Base-by-base conservation (phyloP, 306 rosid genomes). In the Medicago lupulina region DNA sequence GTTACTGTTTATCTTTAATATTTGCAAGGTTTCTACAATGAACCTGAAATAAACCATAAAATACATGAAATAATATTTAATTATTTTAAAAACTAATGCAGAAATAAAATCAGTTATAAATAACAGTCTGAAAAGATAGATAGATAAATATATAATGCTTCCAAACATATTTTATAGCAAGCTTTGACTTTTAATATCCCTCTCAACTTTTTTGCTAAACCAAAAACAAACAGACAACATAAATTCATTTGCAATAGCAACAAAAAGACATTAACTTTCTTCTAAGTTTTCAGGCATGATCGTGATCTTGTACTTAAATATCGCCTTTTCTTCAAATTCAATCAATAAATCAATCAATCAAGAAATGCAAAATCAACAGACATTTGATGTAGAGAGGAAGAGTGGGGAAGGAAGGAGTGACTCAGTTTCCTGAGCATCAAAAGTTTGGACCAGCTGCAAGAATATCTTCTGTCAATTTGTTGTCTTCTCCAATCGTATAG, bases 381-480 rank as follows among this genome's bases (percentile, higher is more conserved):
- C 7, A 41, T n/a, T 14, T 38, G 19, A 69, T 23, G 31, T 19
- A n/a, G 65, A n/a, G 53, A 18, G 71, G 21, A 64, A 19, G 53
- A 50, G 4, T 14, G 60, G 9, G 28, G 28, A 1, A 25, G 9
- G 23, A n/a, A 49, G 54, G 43, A 23, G 3, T 28, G 7, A 16
- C 10, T 40, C 8, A 40, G 0, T 57, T 57, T 82, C 16, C 77
- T 44, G 51, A 76, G 58, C 70, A 71, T 89, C 51, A 84, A 71
- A 82, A 79, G 78, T 12, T 70, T 17, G 98, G 96, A 76, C 98
- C 98, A 6, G 93, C 96, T 39, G 88, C 91, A 40, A 93, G 84
- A 80, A 93, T 91, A 86, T 93, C 92, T 66, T 85, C 82, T 8
- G 97, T 89, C 61, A 93, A 73, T 38, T 81, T 83, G 72, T 62